Evolutionary conservation across 495 filamentous ascomycete species (phyloP), one percentile per base, ranked within the genome.

Genomic region (Talaromyces ruber): DNA sequence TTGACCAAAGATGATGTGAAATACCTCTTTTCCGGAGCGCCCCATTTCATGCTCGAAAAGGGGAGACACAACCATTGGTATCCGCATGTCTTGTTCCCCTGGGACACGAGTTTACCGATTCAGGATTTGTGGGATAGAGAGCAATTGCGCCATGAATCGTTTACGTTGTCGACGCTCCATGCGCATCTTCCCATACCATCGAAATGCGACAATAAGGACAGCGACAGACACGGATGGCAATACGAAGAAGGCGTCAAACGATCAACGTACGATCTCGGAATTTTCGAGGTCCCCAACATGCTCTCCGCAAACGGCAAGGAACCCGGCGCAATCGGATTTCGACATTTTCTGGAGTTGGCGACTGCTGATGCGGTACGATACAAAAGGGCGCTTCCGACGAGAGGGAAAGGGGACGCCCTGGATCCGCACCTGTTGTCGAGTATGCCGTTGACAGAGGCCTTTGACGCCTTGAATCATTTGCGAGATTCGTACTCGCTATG

Each of bases 1-100:
- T 73, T 90, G 52, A 82, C 77, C 29, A 80, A 81, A 26, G 74
- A 79, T 24, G 87, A 90, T 55, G 70, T 90, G 62, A 86, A 87
- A 68, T 82, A 83, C 55, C 77, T 92, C 37, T 87, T 92, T 68
- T 90, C 87, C 29, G 88, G 88, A n/a, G 88, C 88, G 14, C 88
- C 88, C 39, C 88, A 89, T 67, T 92, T 88, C 70, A 79, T 87
- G 65, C 68, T 81, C 32, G 72, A 75, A 37, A 71, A 68, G 28
- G 73, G 84, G 72, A 72, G 78, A 74, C 66, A 84, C 76, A 71
- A 81, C 74, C 66, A 79, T 70, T 71, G 78, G 60, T 83, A 86
- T 65, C 87, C 87, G 34, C 82, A 81, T 45, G 86, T 87, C 12
- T 81, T 86, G 14, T 91, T 86, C 62, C 88, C 88, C 0, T 89